Evolutionary conservation across 2,329 filamentous ascomycete genomes (phyloP), one percentile per base, ranked within the genome.

Genomic region (Claviceps sp.): DNA sequence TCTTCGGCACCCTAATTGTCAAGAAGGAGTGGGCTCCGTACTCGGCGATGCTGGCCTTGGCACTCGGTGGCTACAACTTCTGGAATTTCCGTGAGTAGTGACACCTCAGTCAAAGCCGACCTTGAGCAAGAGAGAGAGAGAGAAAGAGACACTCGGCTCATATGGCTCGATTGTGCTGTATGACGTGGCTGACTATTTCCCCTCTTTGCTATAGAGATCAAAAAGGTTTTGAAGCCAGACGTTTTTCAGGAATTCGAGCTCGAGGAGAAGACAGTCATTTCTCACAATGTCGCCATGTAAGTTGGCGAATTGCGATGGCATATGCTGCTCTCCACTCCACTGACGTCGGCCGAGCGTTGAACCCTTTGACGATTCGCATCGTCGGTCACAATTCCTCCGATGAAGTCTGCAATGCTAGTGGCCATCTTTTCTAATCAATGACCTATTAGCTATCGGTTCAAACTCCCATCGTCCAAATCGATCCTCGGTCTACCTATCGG

Each of bases 401-500:
- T 50, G 24, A n/a, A 14, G 3, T 37, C 13, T n/a, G 8, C 13
- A 11, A 37, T 20, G 5, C 5, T 18, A 41, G 8, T 48, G 22
- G 22, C 13, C n/a, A 37, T 37, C 34, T 6, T 52, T 34, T 20
- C 30, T 51, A 24, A 34, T 9, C 26, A 34, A 37, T 24, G 34
- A 43, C 11, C n/a, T n/a, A 16, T 24, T 55, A 88, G 85, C 74
- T 98, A 97, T 77, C 89, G 93, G 64, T 96, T 97, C 74, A 78
- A 79, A 58, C 86, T 98, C 42, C 90, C 90, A 53, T 77, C 77
- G 50, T 73, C 83, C 42, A 84, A 75, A 61, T 81, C 86, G 60
- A 88, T 96, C 67, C 87, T 97, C 63, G 93, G 93, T 64, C 86
- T 97, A 44, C 91, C 93, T 59, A 97, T 97, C 73, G 93, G 93